These are phyloP conservation scores for Cubamyces lactineus DNA, from an alignment of 768 basidiomycete species.

Conservation along the genomic window DNA sequence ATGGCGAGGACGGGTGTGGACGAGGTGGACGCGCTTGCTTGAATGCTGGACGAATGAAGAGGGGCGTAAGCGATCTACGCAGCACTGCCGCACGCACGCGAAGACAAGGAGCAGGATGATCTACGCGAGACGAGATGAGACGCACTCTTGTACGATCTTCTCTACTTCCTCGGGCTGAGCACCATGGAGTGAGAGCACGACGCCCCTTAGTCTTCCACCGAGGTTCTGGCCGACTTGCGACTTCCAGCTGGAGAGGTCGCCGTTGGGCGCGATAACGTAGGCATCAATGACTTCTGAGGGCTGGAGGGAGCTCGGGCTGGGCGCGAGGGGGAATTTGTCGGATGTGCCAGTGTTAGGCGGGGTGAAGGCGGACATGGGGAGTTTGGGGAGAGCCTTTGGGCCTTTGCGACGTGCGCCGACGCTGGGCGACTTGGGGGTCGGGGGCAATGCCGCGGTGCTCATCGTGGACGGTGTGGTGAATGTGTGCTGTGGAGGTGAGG, in stretches of 20 bases:
- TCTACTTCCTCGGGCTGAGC: conserved; percentile 43
- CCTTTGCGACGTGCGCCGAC: conserved; percentile 59
- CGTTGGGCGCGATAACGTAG: conserved; percentile 53
- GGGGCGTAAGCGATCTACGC: conserved; percentile 2
- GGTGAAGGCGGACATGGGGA: conserved; percentile 77
- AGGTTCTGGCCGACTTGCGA: conserved; percentile 51
- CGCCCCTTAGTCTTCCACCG: conserved; percentile 49
- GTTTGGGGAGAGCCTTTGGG: conserved; percentile 65
- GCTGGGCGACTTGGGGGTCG: conserved; percentile 44
- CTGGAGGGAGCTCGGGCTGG: conserved; percentile 67
- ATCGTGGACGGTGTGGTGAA: conserved; percentile 6
- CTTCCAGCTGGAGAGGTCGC: conserved; percentile 54
- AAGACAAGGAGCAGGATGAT: conserved; percentile 10
- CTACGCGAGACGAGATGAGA: conserved; percentile 21
- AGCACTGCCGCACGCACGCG: not conserved
- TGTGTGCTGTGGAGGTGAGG: not conserved
- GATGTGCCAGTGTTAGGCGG: conserved; percentile 69
- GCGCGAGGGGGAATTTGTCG: conserved; percentile 68
- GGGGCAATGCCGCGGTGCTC: conserved; percentile 19
- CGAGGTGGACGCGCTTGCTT: conserved; percentile 16
- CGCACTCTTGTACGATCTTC: conserved; percentile 52
- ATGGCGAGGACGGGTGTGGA: conserved; percentile 53
- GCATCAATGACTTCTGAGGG: conserved; percentile 71
- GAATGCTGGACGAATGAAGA: conserved; percentile 10
- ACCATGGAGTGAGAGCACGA: conserved; percentile 58